A percentile compares a stretch with the other conserved stretches of the same genome.
These are phyloP conservation scores for Gynandropsis gynandra DNA, from an alignment of 345 rosid genomes.

Conservation along the genomic window DNA sequence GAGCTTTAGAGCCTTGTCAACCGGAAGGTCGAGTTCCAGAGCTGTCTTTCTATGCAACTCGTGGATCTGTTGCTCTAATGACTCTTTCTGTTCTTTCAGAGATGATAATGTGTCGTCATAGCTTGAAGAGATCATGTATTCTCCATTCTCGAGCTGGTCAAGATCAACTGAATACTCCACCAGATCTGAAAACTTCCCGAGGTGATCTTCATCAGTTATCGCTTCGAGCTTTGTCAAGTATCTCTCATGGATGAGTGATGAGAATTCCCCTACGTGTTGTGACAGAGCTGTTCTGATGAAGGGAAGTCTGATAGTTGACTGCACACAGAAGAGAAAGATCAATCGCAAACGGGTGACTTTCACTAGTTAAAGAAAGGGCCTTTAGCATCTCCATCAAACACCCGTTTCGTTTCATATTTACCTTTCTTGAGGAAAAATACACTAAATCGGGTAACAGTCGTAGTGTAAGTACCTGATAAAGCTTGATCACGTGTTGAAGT, in stretches of 20 bases:
- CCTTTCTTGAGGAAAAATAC: too few species aligned
- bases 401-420: too few species aligned
- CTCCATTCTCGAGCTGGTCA: constrained; percentile 93
- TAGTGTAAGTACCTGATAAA: constrained; percentile 59
- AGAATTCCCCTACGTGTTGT: constrained; percentile 59
- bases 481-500: constrained; percentile 81
- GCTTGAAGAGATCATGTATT: constrained; percentile 86
- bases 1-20: constrained; percentile 77
- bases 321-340: constrained; percentile 30
- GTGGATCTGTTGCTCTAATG: constrained; percentile 68
- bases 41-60: constrained; percentile 82
- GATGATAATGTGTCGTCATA: constrained; percentile 65
- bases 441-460: not conserved
- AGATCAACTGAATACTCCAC: constrained; percentile 89
- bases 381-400: too few species aligned
- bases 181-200: constrained; percentile 65
- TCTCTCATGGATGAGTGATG: constrained; percentile 52
- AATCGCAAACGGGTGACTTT: too few species aligned
- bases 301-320: constrained; percentile 89
- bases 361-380: too few species aligned
- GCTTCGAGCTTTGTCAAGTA: constrained; percentile 49
- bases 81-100: constrained; percentile 69
- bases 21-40: constrained; percentile 69
- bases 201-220: constrained; percentile 65
- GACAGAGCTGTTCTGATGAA: constrained; percentile 64